A percentile compares a stretch with the other conserved stretches of the same genome.
Conservation (phyloP, 2,329 filamentous ascomycete species). For the Botrytis hyacinthi region DNA sequence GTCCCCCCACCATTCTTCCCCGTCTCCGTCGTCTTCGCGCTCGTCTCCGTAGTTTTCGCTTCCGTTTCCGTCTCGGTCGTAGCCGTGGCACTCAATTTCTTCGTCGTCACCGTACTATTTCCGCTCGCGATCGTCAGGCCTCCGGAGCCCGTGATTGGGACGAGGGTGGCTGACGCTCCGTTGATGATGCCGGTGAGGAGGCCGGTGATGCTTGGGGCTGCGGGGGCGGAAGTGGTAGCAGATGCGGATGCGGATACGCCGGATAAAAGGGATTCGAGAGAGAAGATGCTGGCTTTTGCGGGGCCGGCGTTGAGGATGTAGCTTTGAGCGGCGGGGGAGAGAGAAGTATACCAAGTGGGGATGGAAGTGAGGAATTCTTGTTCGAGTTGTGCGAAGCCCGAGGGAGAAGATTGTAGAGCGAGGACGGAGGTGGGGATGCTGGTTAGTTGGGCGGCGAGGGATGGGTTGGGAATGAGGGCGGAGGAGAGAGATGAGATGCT, state of each 20-base stretch:
- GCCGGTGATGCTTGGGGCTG: background rate
- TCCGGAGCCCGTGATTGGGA: background rate
- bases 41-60: background rate
- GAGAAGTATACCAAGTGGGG: slow-evolving; percentile 11
- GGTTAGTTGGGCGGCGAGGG: slow-evolving; percentile 12
- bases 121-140: background rate
- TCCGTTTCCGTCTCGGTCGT: background rate
- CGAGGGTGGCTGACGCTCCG: background rate
- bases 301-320: background rate
- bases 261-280: background rate
- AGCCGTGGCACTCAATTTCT: background rate
- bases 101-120: slow-evolving; percentile 18
- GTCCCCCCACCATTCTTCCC: background rate
- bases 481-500: slow-evolving; percentile 5
- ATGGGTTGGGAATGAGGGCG: background rate
- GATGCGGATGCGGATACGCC: background rate
- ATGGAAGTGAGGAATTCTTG: background rate
- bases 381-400: background rate
- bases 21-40: background rate
- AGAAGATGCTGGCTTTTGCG: background rate
- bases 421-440: slow-evolving; percentile 13
- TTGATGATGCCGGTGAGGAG: background rate
- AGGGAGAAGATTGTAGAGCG: slow-evolving; percentile 7
- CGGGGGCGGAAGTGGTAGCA: background rate
- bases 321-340: background rate